These are phyloP conservation scores for Aspergillus sergii DNA, from an alignment of 2,329 filamentous ascomycete genomes.

Conservation along the genomic window DNA sequence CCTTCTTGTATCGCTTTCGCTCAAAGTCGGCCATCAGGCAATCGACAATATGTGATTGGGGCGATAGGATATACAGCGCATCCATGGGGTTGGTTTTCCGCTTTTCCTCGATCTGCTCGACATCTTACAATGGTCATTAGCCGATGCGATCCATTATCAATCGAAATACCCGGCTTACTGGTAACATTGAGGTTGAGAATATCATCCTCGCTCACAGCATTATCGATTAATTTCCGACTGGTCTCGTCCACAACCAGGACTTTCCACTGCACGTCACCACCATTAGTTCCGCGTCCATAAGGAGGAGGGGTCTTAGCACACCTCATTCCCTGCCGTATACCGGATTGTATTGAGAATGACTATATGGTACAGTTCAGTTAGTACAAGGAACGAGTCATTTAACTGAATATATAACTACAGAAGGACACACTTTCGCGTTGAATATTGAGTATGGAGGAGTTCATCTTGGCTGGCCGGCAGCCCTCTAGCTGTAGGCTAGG, in stretches of 20 bases:
- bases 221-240: slow-evolving; percentile 84
- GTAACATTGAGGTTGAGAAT: slow-evolving; percentile 96
- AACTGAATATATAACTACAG: neutral
- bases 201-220: slow-evolving; percentile 91
- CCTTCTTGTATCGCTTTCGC: slow-evolving; percentile 74
- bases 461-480: slow-evolving; percentile 65
- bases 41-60: slow-evolving; percentile 85
- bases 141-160: slow-evolving; percentile 13
- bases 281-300: slow-evolving; percentile 32
- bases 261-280: slow-evolving; percentile 74
- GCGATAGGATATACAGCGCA: slow-evolving; percentile 88
- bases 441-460: slow-evolving; percentile 79
- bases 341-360: slow-evolving; percentile 75
- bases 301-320: slow-evolving; percentile 47
- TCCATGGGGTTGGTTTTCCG: slow-evolving; percentile 87
- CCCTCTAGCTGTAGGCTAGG: slow-evolving; percentile 28
- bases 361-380: slow-evolving; percentile 33
- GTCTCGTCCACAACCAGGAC: slow-evolving; percentile 85
- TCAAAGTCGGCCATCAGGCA: slow-evolving; percentile 93
- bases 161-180: slow-evolving; percentile 60
- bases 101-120: slow-evolving; percentile 89
- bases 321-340: slow-evolving; percentile 77
- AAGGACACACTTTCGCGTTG: slow-evolving; percentile 70
- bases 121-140: slow-evolving; percentile 60
- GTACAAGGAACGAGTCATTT: neutral